Evolutionary conservation across 2,329 filamentous ascomycete species (phyloP), one percentile per base, ranked within the genome.

Genomic region (Fusarium mexicanum): DNA sequence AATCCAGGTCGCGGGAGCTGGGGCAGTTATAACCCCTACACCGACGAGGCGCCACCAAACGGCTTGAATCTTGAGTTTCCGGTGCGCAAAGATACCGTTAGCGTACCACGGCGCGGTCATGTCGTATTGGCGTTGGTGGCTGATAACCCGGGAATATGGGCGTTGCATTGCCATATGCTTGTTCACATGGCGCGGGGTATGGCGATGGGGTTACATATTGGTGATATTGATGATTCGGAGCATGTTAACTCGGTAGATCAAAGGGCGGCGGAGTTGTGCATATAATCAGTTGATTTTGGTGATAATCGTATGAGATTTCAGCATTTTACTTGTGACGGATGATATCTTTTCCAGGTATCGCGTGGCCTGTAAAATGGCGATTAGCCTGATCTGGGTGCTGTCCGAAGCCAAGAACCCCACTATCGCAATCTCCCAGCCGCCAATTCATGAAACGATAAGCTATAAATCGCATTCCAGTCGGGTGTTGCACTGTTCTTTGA

Each of bases 171-270:
- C 31, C 66, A 68, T 10, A 68, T 68, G 66, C 41, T 68, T 6
- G 66, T 68, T 10, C 66, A 68, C 33, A 68, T 68, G 66, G 64
- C 55, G 11, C 41, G n/a, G 18, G 66, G 66, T 3, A 68, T 68
- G 66, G 64, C 41, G 20, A 68, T 68, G 31, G 66, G 50, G 17
- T 37, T 66, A 8, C 13, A 64, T 14, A 2, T 64, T 3, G 48
- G 29, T 3, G 20, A 57, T 31, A 1, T 13, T 6, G 10, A 9
- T 3, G 59, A 61, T 29, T 4, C 17, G 4, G 48, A 55, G 16
- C 59, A 55, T 33, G 3, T 18, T 5, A 1, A 6, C 1, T 61
- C 47, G 20, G 13, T n/a, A 8, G 46, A 61, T 20, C 4, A 3
- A 1, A 2, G 18, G 5, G 29, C n/a, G 20, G 29, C 5, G 4